Base-by-base conservation (phyloP, 208 protist genomes). In the Leishmania amazonensis region DNA sequence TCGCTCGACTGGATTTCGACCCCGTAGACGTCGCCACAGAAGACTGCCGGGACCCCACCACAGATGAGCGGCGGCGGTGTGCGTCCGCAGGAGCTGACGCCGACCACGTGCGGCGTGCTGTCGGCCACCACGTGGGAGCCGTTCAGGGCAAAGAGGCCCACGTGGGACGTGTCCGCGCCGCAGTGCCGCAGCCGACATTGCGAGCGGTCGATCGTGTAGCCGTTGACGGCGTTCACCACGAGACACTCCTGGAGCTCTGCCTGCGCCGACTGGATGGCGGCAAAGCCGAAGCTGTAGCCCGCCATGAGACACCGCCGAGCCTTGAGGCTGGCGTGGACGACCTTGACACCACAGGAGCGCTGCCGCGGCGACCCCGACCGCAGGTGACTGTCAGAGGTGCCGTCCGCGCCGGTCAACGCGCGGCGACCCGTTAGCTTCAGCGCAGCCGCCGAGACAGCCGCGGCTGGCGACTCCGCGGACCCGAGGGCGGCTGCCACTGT, bases 131-230 rank as follows among this genome's bases (percentile, higher is more conserved):
- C 86, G 15, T 42, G 54, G 11, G 89, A 86, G 82, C 78, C 54
- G 83, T 92, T 94, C 45, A 94, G 84, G n/a, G 82, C 81, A 79
- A 93, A 93, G 45, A 95, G 73, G 19, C 85, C 90, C 6, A 95
- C 90, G 76, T 94, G 87, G 19, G 87, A 79, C 35, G 90, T 90
- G 81, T 92, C 81, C 1, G 93, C 90, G 53, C 91, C 90, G 74
- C 90, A 95, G 85, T 90, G 57, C 9, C 62, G 64, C 62, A 95
- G 71, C 5, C 58, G 80, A 75, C 89, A 88, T 13, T 75, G 76
- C 4, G 91, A 91, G 76, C 67, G 65, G 81, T 95, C 89, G 35
- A 95, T 71, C 9, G 89, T 94, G 83, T 95, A 96, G 67, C 93
- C 91, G 83, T 95, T 96, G 62, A 91, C 80, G 75, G 87, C 89